Conservation (phyloP, 345 rosid species). For the Aquilaria sinensis region DNA sequence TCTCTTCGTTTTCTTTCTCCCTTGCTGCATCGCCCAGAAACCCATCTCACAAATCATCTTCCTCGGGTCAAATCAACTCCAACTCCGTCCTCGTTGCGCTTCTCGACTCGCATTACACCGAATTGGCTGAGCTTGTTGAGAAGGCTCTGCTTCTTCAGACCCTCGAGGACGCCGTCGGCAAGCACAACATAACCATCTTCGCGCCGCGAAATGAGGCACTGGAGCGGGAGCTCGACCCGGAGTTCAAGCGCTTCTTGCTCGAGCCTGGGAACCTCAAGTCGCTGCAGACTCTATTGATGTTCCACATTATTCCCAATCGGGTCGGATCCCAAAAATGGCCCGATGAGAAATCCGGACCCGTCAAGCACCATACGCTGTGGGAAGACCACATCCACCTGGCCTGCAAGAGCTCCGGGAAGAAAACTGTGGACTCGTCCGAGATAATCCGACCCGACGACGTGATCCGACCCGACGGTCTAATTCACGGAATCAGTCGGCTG, state of each 20-base stretch:
- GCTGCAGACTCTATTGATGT: slow-evolving; percentile 62
- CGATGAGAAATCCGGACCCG: slow-evolving; percentile 11
- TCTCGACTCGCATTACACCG: slow-evolving; percentile 92
- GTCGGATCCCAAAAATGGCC: slow-evolving; percentile 58
- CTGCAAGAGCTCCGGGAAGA: slow-evolving; percentile 25
- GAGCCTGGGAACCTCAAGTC: slow-evolving; percentile 86
- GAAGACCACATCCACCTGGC: slow-evolving; percentile 41
- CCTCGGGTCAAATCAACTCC: slow-evolving; percentile 63
- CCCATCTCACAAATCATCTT: slow-evolving; percentile 18
- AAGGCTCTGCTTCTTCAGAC: slow-evolving; percentile 87
- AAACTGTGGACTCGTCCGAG: slow-evolving; percentile 38
- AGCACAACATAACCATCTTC: slow-evolving; percentile 84
- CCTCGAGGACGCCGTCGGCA: slow-evolving; percentile 80
- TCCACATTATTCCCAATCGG: slow-evolving; percentile 69
- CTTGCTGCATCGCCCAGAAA: slow-evolving; percentile 45
- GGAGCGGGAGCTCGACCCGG: slow-evolving; percentile 80
- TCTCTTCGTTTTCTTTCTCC: slow-evolving; percentile 15
- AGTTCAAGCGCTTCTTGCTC: slow-evolving; percentile 83
- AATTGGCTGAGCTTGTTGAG: slow-evolving; percentile 79
- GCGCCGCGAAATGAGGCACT: slow-evolving; percentile 87
- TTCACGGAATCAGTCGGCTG: slow-evolving; percentile 59
- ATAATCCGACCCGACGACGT: slow-evolving; percentile 42
- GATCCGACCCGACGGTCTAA: slow-evolving; percentile 62
- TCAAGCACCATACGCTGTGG: slow-evolving; percentile 41
- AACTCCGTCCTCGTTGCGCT: slow-evolving; percentile 94